Conservation (phyloP, 2,329 filamentous ascomycete genomes). For the Emergomyces orientalis region DNA sequence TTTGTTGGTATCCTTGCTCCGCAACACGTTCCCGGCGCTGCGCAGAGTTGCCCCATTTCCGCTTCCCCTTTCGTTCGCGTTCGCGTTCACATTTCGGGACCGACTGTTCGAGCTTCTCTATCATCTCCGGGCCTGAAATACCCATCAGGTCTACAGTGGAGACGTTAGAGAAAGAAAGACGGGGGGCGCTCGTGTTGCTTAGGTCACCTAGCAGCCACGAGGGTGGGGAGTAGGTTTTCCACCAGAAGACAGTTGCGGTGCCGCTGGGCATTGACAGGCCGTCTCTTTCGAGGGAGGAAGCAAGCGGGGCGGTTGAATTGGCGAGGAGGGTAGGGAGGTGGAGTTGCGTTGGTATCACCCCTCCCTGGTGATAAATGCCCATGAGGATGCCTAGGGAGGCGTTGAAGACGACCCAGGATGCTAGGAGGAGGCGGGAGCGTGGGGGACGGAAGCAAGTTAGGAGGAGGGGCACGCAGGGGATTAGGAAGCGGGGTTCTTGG, state of each 20-base stretch:
- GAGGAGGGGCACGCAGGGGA: slow-evolving; percentile 44
- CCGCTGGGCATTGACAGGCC: background rate
- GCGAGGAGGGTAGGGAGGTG: slow-evolving; percentile 35
- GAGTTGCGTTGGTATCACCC: slow-evolving; percentile 42
- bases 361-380: slow-evolving; percentile 47
- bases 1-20: background rate
- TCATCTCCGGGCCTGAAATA: slow-evolving; percentile 34
- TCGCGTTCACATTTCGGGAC: slow-evolving; percentile 24
- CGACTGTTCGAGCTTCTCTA: slow-evolving; percentile 28
- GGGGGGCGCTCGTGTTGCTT: slow-evolving; percentile 2
- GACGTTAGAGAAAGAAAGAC: slow-evolving; percentile 22
- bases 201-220: slow-evolving; percentile 40
- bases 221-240: slow-evolving; percentile 48
- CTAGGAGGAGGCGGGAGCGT: slow-evolving; percentile 33
- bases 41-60: background rate
- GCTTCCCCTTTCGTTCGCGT: no score
- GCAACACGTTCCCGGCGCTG: slow-evolving; percentile 3
- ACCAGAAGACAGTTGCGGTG: slow-evolving; percentile 41
- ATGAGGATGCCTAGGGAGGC: slow-evolving; percentile 40
- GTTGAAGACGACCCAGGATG: slow-evolving; percentile 43
- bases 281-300: slow-evolving; percentile 12
- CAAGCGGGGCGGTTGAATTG: slow-evolving; percentile 19
- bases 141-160: slow-evolving; percentile 43
- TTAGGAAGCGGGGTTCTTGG: slow-evolving; percentile 45
- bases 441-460: slow-evolving; percentile 40